Percentiles rank a stretch among this genome's conserved stretches.
These are phyloP conservation scores for Penicillium sp. DNA, from an alignment of 2,329 filamentous ascomycete genomes.

Conservation along the genomic window DNA sequence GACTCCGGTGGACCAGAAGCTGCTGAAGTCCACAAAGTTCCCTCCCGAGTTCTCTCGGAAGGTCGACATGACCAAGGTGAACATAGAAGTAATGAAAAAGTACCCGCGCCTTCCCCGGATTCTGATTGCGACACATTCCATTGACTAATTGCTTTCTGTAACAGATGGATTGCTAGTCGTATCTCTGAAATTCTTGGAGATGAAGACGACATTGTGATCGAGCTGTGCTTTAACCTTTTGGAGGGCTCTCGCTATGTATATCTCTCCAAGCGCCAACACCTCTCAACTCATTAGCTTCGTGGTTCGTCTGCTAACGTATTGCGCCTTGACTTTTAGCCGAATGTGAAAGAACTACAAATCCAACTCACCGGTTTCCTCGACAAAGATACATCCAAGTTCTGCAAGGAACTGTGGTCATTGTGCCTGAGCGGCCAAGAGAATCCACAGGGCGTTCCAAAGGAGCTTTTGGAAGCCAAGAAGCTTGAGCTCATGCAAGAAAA, in stretches of 20 bases:
- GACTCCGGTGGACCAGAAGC: conserved; percentile 81
- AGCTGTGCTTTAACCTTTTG: conserved; percentile 68
- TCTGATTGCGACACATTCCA: conserved; percentile 1
- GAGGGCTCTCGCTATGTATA: conserved; percentile 76
- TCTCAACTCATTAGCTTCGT: neutral
- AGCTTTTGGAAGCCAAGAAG: conserved; percentile 94
- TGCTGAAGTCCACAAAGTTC: conserved; percentile 88
- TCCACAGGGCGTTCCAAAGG: conserved; percentile 87
- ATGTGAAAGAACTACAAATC: conserved; percentile 93
- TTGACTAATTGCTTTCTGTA: conserved; percentile 11
- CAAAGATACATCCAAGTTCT: conserved; percentile 84
- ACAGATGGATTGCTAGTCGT: conserved; percentile 87
- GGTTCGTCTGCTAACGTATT: conserved; percentile 17
- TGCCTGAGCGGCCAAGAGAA: conserved; percentile 86
- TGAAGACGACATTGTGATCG: conserved; percentile 94
- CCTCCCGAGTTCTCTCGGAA: conserved; percentile 90
- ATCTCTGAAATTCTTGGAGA: conserved; percentile 84
- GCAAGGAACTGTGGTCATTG: conserved; percentile 89
- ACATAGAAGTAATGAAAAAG: conserved; percentile 97
- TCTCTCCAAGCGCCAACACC: conserved; percentile 17
- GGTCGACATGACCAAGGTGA: conserved; percentile 96
- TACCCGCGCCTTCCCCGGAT: conserved; percentile 45
- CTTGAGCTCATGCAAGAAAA: conserved; percentile 91
- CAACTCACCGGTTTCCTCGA: conserved; percentile 93
- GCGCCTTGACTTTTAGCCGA: conserved; percentile 60